Evolutionary conservation across 805 yeast genomes (phyloP), one percentile per base, ranked within the genome.

Genomic region (Cyberlindnera xylosilytica): DNA sequence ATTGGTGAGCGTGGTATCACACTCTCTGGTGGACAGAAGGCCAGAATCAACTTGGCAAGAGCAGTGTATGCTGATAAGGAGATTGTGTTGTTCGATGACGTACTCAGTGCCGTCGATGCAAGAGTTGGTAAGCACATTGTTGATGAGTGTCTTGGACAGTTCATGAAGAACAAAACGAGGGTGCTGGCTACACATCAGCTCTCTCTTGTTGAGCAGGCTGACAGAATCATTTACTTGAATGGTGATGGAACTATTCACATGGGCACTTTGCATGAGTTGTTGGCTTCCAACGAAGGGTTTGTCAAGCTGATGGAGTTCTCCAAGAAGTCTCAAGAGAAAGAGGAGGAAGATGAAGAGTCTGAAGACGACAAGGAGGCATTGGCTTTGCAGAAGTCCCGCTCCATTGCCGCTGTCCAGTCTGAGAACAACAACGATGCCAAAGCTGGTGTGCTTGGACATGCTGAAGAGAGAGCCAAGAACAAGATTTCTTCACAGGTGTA

Each of bases 1-100:
- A 81, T 83, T 47, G 91, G 91, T 41, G 90, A 83, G 58, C 69
- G 83, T 56, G 91, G 91, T 51, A 77, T 83, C 45, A 82, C 88
- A 0, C 64, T 83, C 20, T 80, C 87, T 16, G 91, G 91, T 37
- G 91, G 91, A 33, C 91, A 83, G 55, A 83, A 84, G 64, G 88
- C 89, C 0, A 70, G 91, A 54, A 69, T 83, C 40, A 72, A 76
- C 50, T 64, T 83, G 45, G 90, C 90, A 6, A 70, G 90, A 57
- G 81, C 89, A 1, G 83, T 82, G 2, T 83, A 83, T 53, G 74
- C 80, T 4, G 66, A 78, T 23, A 73, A 71, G 17, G 84, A 81
- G 45, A 79, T 82, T n/a, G 64, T 80, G 16, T 57, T 83, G 42
- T 61, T 83, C 39, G 91, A 83, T 57, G 91, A 83, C 56, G 85